A percentile compares a stretch with the other conserved stretches of the same genome.
These are phyloP conservation scores for Xylaria nigripes DNA, from an alignment of 495 filamentous ascomycete species.

Conservation along the genomic window DNA sequence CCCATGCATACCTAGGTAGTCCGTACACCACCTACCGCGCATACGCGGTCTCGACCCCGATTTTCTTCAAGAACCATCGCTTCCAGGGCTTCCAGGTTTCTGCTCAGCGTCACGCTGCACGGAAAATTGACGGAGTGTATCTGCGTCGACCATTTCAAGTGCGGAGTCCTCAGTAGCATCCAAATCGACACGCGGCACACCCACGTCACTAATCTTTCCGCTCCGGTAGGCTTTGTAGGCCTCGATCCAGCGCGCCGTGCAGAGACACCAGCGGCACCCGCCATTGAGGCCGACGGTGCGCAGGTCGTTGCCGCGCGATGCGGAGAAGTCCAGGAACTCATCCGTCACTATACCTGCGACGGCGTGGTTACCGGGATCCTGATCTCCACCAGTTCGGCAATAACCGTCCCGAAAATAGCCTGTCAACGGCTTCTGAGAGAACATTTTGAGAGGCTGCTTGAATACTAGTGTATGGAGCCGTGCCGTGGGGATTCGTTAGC, in stretches of 20 bases:
- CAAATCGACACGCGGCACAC: slow-evolving; percentile 35
- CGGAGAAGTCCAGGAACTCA: slow-evolving; percentile 53
- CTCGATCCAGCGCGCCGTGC: slow-evolving; percentile 46
- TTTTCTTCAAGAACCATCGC: background rate
- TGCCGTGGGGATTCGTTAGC: background rate
- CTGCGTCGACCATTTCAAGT: slow-evolving; percentile 34
- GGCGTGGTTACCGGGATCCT: slow-evolving; percentile 42
- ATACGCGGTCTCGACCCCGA: too few species aligned
- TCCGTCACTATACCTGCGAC: slow-evolving; percentile 48
- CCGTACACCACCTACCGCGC: too few species aligned
- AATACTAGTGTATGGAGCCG: too few species aligned
- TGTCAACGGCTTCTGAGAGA: slow-evolving; percentile 49
- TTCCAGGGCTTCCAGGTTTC: slow-evolving; percentile 1
- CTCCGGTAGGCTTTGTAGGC: slow-evolving; percentile 35
- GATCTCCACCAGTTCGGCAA: slow-evolving; percentile 38
- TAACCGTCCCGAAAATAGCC: slow-evolving; percentile 56
- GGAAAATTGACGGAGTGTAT: slow-evolving; percentile 40
- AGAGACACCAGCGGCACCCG: slow-evolving; percentile 55
- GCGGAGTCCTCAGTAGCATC: slow-evolving; percentile 43
- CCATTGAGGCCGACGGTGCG: slow-evolving; percentile 41
- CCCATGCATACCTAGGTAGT: too few species aligned
- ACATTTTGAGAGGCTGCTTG: slow-evolving; percentile 47
- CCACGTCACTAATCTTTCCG: slow-evolving; percentile 20
- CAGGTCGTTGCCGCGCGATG: slow-evolving; percentile 50
- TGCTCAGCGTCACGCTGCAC: slow-evolving; percentile 17